A percentile compares a stretch with the other conserved stretches of the same genome.
Conservation (phyloP, 192 early-diverging fungal genomes). For the Gryganskiella cystojenkinii region DNA sequence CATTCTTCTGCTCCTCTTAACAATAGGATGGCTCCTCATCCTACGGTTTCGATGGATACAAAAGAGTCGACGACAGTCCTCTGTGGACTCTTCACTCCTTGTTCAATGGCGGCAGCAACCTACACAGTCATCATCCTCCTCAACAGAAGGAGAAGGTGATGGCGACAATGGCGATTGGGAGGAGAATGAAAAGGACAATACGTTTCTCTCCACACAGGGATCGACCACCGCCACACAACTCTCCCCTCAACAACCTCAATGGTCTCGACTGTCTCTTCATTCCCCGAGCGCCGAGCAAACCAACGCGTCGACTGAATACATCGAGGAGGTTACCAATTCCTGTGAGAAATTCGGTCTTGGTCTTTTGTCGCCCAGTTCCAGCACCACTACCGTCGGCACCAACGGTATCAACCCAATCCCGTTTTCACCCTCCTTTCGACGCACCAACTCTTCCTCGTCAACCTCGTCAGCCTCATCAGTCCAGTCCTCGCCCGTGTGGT, state of each 20-base stretch:
- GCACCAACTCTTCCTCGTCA: too few relatives aligned
- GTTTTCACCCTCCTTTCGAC: too few relatives aligned
- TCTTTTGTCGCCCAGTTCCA: too few relatives aligned
- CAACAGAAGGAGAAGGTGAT: too few relatives aligned
- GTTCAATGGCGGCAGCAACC: slow-evolving; percentile 10
- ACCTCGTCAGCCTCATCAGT: too few relatives aligned
- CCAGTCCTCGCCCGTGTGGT: too few relatives aligned
- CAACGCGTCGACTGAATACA: neutral
- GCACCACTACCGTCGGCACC: too few relatives aligned
- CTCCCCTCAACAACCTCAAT: neutral
- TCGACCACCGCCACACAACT: slow-evolving; percentile 18
- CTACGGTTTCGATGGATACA: slow-evolving; percentile 27
- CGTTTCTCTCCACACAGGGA: neutral
- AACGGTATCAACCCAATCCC: too few relatives aligned
- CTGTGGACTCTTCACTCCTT: neutral
- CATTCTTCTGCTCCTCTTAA: slow-evolving; percentile 9
- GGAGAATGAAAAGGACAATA: neutral
- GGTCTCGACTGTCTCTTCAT: neutral
- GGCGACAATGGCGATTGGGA: neutral
- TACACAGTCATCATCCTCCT: too few relatives aligned
- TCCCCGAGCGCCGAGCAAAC: slow-evolving; percentile 1
- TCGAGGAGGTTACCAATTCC: too few relatives aligned
- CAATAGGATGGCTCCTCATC: slow-evolving; percentile 38
- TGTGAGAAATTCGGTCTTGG: too few relatives aligned
- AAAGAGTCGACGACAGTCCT: neutral